phyloP scores from a whole-genome alignment of 495 filamentous ascomycete genomes.

The Eremomyces bilateralis region DNA sequence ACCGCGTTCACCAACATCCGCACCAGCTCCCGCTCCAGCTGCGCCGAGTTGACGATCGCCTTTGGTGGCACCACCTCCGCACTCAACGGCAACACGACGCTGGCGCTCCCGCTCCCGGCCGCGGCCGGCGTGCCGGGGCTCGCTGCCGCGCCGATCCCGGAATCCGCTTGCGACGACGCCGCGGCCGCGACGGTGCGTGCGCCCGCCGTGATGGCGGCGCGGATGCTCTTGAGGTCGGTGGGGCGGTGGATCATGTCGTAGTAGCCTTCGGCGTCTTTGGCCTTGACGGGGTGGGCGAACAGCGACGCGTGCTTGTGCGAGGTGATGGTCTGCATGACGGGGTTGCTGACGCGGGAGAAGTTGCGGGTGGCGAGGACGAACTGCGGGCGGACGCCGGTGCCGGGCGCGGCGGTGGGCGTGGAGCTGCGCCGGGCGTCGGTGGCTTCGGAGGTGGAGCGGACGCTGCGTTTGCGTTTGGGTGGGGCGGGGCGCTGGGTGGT shows the following conservation, averaged over 20 bases:
- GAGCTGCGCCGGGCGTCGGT: constrained; percentile 4
- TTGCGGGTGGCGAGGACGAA: constrained; percentile 28
- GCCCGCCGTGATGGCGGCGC: constrained; percentile 53
- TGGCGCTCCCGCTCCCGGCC: constrained; percentile 25
- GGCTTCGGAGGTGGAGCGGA: constrained; percentile 23
- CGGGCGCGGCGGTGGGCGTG: constrained; percentile 2
- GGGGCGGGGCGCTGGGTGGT: constrained; percentile 8
- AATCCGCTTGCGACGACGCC: constrained; percentile 21
- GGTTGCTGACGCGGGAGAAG: constrained; percentile 53
- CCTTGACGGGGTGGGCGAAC: constrained; percentile 65
- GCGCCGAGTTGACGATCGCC: constrained; percentile 81
- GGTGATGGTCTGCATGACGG: constrained; percentile 67
- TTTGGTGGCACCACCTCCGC: constrained; percentile 65
- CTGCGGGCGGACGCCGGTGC: too few relatives aligned
- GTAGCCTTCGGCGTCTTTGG: constrained; percentile 73
- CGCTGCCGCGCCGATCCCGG: too few relatives aligned
- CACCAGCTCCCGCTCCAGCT: constrained; percentile 87
- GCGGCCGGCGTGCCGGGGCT: constrained; percentile 23
- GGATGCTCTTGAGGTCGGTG: constrained; percentile 76
- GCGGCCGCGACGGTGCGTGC: constrained; percentile 46
- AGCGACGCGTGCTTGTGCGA: constrained; percentile 74
- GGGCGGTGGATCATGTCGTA: constrained; percentile 65
- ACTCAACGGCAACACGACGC: constrained; percentile 41
- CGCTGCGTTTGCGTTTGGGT: constrained; percentile 23
- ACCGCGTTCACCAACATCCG: constrained; percentile 95